phyloP scores from a whole-genome alignment of 1,139 yeast genomes.

The Waltiozyma sp. region DNA sequence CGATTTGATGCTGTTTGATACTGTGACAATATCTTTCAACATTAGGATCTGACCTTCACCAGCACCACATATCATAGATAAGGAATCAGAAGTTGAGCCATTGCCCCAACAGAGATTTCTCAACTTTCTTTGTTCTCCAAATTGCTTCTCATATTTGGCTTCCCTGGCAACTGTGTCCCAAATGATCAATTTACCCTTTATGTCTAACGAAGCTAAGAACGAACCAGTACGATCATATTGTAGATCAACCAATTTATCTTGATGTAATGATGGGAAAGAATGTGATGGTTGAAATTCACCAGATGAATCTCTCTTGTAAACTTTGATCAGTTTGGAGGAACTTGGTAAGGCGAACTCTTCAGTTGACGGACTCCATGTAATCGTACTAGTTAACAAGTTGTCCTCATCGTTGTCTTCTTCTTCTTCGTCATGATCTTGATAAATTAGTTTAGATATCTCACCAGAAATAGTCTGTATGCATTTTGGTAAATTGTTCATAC shows the following conservation, averaged over 20 bases:
- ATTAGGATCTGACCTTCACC: conserved; percentile 39
- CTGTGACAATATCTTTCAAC: conserved; percentile 25
- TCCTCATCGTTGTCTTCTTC: conserved; percentile 16
- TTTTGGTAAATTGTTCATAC: conserved; percentile 32
- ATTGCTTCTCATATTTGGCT: conserved; percentile 7
- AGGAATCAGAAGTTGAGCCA: background rate
- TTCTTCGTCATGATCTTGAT: conserved; percentile 23
- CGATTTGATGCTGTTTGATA: conserved; percentile 4
- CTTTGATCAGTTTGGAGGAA: conserved; percentile 25
- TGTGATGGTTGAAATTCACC: conserved; percentile 16
- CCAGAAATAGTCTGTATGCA: conserved; percentile 32
- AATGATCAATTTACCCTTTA: conserved; percentile 39
- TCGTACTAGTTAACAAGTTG: conserved; percentile 29
- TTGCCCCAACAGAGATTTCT: conserved; percentile 1
- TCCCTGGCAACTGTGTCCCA: conserved; percentile 36
- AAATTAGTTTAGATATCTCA: conserved; percentile 23
- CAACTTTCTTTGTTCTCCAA: conserved; percentile 20
- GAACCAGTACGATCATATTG: conserved; percentile 52
- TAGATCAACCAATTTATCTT: conserved; percentile 35
- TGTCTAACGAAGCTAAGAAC: conserved; percentile 43
- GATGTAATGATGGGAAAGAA: conserved; percentile 21
- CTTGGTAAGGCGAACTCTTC: conserved; percentile 50
- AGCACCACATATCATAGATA: conserved; percentile 16
- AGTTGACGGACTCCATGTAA: conserved; percentile 57
- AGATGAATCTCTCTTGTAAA: conserved; percentile 17